Conservation (phyloP, 768 basidiomycete genomes). For the Serpula lacrymans region DNA sequence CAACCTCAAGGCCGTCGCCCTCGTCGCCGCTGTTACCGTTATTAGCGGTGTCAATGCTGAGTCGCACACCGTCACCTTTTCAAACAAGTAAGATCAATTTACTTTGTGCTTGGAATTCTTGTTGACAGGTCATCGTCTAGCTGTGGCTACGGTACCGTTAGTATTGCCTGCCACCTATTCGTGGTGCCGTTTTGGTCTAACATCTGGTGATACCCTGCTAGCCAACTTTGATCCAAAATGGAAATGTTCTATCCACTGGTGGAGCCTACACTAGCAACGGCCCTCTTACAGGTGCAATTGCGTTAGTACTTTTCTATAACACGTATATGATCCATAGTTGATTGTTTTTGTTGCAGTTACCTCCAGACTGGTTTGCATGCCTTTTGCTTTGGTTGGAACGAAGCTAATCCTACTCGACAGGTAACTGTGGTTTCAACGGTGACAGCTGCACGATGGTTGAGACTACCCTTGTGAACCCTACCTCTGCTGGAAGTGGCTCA, state of each 20-base stretch:
- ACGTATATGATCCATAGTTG: neutral
- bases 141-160: conserved; percentile 33
- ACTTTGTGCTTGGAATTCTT: too few relatives aligned
- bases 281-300: conserved; percentile 31
- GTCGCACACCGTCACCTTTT: conserved; percentile 34
- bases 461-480: conserved; percentile 31
- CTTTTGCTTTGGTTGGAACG: too few relatives aligned
- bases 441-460: conserved; percentile 35
- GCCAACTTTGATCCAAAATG: conserved; percentile 29
- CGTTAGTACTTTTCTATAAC: conserved; percentile 20
- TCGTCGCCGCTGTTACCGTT: conserved; percentile 10
- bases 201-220: conserved; percentile 3
- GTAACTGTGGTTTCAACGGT: conserved; percentile 32
- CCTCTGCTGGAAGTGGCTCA: conserved; percentile 28
- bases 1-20: neutral
- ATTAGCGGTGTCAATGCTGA: conserved; percentile 24
- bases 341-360: neutral
- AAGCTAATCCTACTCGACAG: conserved; percentile 13
- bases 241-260: conserved; percentile 29
- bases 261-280: conserved; percentile 23
- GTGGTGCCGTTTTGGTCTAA: neutral
- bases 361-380: conserved; percentile 10
- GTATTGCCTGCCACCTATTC: neutral
- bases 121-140: conserved; percentile 8
- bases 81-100: conserved; percentile 27